Evolutionary conservation across 2,329 filamentous ascomycete genomes (phyloP).

Genomic region (Diaporthe destruens): DNA sequence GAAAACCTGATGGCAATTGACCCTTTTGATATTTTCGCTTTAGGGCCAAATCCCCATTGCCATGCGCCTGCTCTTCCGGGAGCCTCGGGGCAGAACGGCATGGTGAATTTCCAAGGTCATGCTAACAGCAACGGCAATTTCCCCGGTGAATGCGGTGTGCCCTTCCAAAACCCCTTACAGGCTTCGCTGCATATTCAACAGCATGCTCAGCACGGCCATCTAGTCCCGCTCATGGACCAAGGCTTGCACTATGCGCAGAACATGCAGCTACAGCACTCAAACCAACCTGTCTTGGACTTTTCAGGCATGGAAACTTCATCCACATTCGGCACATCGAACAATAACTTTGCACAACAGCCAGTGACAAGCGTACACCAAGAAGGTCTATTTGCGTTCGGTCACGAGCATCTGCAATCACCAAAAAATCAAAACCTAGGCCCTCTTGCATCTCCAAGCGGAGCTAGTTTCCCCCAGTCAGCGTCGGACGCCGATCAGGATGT

Average conservation of each 20-base stretch:
- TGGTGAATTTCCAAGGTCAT: constrained; percentile 18
- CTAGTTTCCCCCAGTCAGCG: constrained; percentile 4
- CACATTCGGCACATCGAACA: constrained; percentile 5
- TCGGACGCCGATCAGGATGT: background rate
- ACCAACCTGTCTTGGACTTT: constrained; percentile 1
- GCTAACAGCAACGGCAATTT: background rate
- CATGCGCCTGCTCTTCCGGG: constrained; percentile 32
- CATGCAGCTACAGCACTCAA: constrained; percentile 12
- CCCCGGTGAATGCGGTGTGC: constrained; percentile 14
- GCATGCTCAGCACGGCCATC: constrained; percentile 21
- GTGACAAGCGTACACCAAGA: background rate
- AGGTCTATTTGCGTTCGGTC: constrained; percentile 1
- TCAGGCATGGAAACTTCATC: constrained; percentile 7
- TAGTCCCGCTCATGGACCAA: constrained; percentile 14
- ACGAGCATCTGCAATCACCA: background rate
- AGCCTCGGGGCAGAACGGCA: constrained; percentile 10
- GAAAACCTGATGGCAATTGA: constrained; percentile 1
- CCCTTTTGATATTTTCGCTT: constrained; percentile 9
- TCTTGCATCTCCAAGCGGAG: constrained; percentile 1
- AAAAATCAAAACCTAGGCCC: background rate
- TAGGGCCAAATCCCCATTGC: constrained; percentile 25
- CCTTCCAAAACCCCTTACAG: constrained; percentile 15
- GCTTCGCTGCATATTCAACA: constrained; percentile 29
- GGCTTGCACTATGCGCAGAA: constrained; percentile 22
- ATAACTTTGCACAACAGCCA: constrained; percentile 6